Base-by-base conservation (phyloP, 2,329 filamentous ascomycete genomes). In the Rhynchosporium secalis region DNA sequence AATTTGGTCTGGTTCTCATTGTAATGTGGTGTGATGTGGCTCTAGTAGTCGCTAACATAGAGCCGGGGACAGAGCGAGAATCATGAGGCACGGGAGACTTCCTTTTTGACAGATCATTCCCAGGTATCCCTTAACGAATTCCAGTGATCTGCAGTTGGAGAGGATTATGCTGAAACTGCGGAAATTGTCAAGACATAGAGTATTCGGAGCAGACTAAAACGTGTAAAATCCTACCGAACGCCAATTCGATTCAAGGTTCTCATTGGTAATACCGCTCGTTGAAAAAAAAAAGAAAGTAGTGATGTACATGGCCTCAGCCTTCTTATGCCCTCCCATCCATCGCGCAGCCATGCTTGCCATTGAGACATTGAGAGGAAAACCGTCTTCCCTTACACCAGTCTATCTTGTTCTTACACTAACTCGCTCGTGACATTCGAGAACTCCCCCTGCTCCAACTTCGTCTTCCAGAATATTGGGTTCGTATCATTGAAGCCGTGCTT, bases 401-500 rank as follows among this genome's bases (percentile, higher is more conserved):
- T n/a, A 47, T 13, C 36, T 29, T 54, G 56, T 43, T 66, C 65
- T 68, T 72, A 72, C 49, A 72, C 68, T 62, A 74, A 58, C 60
- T 73, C 70, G 63, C 72, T 73, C 41, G 72, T 74, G 52, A 74
- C 72, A 61, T 74, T 74, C 47, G 72, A 94, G 78, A 99, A 99
- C 82, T 99, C 95, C 77, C 93, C 93, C 86, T 96, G 96, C 77
- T 96, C 90, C 74, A 99, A 80, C 87, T 99, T 99, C 56, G 93
- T 97, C 83, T 96, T 90, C 95, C 95, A 99, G 88, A 99, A 99
- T 75, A 98, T 96, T 49, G 94, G 94, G 82, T 98, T 97, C 71
- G 94, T 98, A 78, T 99, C 95, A 75, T 83, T 92, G 84, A 99
- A 99, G 66, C 95, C 95, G 75, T 98, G 94, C 85, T 96, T 96